These are phyloP conservation scores for Bipolaris sorokiniana DNA, from an alignment of 2,329 filamentous ascomycete genomes.

Conservation along the genomic window DNA sequence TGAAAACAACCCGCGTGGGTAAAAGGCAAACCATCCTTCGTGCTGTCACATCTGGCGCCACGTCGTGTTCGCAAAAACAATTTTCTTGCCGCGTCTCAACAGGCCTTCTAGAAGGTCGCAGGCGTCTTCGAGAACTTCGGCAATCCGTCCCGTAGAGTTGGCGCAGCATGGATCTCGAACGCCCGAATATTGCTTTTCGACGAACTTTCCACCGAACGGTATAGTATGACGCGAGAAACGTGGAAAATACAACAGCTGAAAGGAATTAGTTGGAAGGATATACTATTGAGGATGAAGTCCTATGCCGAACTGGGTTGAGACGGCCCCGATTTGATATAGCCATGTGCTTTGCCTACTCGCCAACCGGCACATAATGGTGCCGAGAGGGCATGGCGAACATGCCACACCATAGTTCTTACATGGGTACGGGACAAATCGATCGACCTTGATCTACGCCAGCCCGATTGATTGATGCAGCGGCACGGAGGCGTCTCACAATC, in stretches of 20 bases:
- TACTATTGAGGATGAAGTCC: background rate
- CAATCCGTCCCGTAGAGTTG: background rate
- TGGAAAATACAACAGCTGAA: background rate
- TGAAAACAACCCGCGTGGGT: no score
- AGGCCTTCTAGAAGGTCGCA: background rate
- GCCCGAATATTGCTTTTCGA: background rate
- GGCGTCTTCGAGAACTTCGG: background rate
- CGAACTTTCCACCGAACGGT: background rate
- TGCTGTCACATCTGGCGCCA: background rate
- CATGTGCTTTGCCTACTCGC: background rate
- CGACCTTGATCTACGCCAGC: background rate
- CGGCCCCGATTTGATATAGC: background rate
- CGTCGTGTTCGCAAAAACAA: background rate
- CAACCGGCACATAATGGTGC: background rate
- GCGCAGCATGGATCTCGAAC: background rate
- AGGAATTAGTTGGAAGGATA: background rate
- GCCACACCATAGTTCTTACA: background rate
- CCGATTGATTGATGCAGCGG: background rate
- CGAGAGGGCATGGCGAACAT: background rate
- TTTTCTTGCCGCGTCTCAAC: background rate
- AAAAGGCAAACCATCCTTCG: no score
- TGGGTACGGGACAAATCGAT: background rate
- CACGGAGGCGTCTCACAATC: background rate
- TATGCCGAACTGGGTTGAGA: background rate
- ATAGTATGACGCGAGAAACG: no score